A percentile compares a stretch with the other conserved stretches of the same genome.
Conservation (phyloP, 257 asterid species). For the Asclepias syriaca region DNA sequence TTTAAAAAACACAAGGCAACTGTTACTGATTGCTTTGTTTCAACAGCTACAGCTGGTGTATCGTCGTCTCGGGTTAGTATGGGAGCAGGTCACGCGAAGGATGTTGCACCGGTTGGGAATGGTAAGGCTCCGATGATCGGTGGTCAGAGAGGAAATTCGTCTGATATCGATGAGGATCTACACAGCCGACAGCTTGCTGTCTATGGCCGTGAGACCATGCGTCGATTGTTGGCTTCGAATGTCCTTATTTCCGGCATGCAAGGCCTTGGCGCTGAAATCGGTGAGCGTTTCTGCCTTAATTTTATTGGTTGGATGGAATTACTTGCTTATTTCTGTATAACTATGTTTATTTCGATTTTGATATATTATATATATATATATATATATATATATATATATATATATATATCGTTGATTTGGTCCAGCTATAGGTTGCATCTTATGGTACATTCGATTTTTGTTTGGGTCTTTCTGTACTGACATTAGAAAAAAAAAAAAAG, state of each 20-base stretch:
- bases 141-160: slow-evolving; percentile 23
- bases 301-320: background rate
- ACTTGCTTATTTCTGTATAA: background rate
- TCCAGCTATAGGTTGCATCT: background rate
- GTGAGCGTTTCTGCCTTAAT: slow-evolving; percentile 24
- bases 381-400: no score
- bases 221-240: slow-evolving; percentile 74
- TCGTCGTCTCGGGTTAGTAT: slow-evolving; percentile 20
- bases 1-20: slow-evolving; percentile 18
- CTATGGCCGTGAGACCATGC: slow-evolving; percentile 93
- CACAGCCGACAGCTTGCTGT: slow-evolving; percentile 98
- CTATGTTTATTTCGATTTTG: background rate
- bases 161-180: slow-evolving; percentile 92
- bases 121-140: slow-evolving; percentile 5
- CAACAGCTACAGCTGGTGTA: slow-evolving; percentile 10
- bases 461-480: background rate
- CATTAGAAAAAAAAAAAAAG: background rate
- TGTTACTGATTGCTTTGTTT: slow-evolving; percentile 5
- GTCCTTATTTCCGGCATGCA: slow-evolving; percentile 85
- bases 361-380: background rate
- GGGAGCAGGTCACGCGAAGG: slow-evolving; percentile 14
- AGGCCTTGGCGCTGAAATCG: slow-evolving; percentile 92
- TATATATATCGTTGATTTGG: background rate
- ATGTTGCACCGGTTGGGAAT: background rate
- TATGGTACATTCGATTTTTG: background rate